A percentile compares a stretch with the other conserved stretches of the same genome.
Conservation (phyloP, 148 eudicot genomes). For the Nepenthes gracilis region DNA sequence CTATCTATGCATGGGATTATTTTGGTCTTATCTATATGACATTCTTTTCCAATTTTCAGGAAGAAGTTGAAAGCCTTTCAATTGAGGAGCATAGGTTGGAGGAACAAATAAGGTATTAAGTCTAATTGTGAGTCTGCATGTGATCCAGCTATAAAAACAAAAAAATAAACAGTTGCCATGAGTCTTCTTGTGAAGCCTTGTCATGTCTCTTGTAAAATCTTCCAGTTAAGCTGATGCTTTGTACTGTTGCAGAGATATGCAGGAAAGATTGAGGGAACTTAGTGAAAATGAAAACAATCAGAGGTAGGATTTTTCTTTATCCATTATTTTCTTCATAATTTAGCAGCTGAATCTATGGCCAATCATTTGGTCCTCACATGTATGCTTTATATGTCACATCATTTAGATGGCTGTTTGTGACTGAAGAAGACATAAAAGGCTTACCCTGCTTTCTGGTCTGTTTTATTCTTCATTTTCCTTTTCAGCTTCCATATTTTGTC, state of each 20-base stretch:
- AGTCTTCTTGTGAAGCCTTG: background rate
- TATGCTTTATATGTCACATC: constrained; percentile 3
- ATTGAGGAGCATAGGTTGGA: constrained; percentile 73
- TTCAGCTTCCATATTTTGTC: background rate
- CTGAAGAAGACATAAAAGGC: constrained; percentile 87
- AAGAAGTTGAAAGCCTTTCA: constrained; percentile 69
- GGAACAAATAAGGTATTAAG: constrained; percentile 67
- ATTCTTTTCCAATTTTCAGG: constrained; percentile 34
- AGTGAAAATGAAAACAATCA: constrained; percentile 87
- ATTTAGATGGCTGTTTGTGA: constrained; percentile 86
- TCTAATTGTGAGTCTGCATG: background rate
- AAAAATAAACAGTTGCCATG: too few relatives aligned
- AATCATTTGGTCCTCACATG: background rate
- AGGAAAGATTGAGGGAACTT: constrained; percentile 68
- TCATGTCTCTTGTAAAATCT: constrained; percentile 6
- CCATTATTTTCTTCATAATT: background rate
- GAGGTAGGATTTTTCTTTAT: constrained; percentile 28
- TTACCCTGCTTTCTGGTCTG: constrained; percentile 90
- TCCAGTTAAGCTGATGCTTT: background rate
- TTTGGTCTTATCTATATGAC: background rate
- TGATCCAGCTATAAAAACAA: too few relatives aligned
- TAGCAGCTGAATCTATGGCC: background rate
- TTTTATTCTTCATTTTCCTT: background rate
- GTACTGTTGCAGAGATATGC: constrained; percentile 64
- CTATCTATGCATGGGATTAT: background rate